Evolutionary conservation across 139 green algal species (phyloP).

Genomic region (Micromonas commoda): DNA sequence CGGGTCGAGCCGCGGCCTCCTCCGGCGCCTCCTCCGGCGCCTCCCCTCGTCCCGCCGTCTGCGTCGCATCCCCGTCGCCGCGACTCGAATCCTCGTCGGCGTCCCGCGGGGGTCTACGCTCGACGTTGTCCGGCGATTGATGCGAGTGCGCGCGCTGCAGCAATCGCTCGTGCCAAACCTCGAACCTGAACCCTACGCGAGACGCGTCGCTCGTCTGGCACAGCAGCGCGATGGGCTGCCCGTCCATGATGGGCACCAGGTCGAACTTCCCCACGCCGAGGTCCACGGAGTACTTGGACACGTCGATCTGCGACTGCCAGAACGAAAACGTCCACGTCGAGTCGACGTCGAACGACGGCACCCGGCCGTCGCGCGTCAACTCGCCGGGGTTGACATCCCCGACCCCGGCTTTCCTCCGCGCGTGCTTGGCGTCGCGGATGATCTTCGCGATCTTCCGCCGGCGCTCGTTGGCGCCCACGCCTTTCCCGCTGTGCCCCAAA

Average conservation of each 20-base stretch:
- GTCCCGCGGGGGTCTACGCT: no score
- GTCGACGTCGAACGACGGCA: constrained; percentile 16
- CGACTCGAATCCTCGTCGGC: no score
- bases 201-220: not conserved
- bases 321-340: constrained; percentile 13
- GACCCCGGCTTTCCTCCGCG: not conserved
- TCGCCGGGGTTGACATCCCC: no score
- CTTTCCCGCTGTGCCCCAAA: not conserved
- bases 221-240: not conserved
- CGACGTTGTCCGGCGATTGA: not conserved
- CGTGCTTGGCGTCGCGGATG: not conserved
- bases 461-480: not conserved
- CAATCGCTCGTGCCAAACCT: constrained; percentile 1
- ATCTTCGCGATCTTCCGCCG: constrained; percentile 5
- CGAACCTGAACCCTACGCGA: not conserved
- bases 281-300: constrained; percentile 9
- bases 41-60: no score
- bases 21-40: no score
- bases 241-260: constrained; percentile 10
- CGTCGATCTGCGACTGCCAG: constrained; percentile 18
- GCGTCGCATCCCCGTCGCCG: no score
- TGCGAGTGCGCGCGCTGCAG: not conserved
- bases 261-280: constrained; percentile 15
- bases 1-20: no score
- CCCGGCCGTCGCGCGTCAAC: not conserved